Conservation (phyloP, 2,329 filamentous ascomycete species). For the Penicillium expansum region DNA sequence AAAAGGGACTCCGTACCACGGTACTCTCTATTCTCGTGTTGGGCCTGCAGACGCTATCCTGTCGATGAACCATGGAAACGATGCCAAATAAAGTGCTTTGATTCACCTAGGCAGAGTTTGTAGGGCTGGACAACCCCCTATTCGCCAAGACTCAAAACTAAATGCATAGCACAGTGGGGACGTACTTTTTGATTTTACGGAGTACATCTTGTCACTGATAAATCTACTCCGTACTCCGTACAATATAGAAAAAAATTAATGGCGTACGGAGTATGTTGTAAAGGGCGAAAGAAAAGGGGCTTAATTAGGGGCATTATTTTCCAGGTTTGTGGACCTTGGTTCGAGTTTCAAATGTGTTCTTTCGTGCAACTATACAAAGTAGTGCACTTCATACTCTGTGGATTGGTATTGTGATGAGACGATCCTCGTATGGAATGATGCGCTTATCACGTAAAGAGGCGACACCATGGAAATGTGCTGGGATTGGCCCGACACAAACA, state of each 20-base stretch:
- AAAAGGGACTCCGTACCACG: neutral
- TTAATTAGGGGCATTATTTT: conserved; percentile 19
- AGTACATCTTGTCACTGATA: neutral
- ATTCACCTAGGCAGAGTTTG: neutral
- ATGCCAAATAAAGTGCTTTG: neutral
- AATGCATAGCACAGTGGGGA: conserved; percentile 13
- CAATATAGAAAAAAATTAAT: neutral
- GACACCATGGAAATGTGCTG: neutral
- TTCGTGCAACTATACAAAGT: neutral
- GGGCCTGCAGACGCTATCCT: neutral
- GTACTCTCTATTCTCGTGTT: neutral
- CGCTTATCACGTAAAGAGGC: conserved; percentile 3
- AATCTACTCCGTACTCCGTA: too few relatives aligned
- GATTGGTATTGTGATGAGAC: neutral
- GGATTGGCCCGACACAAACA: conserved; percentile 1
- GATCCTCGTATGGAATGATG: conserved; percentile 4
- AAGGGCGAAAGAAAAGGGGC: conserved; percentile 12
- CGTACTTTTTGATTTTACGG: neutral
- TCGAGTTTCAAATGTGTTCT: neutral
- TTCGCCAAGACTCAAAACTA: conserved; percentile 23
- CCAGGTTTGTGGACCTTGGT: neutral
- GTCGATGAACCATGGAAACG: conserved; percentile 2
- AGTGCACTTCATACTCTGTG: neutral
- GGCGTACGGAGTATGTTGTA: neutral
- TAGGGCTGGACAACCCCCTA: conserved; percentile 22